Conservation (phyloP, 495 filamentous ascomycete genomes). For the Lepidopterella palustris region DNA sequence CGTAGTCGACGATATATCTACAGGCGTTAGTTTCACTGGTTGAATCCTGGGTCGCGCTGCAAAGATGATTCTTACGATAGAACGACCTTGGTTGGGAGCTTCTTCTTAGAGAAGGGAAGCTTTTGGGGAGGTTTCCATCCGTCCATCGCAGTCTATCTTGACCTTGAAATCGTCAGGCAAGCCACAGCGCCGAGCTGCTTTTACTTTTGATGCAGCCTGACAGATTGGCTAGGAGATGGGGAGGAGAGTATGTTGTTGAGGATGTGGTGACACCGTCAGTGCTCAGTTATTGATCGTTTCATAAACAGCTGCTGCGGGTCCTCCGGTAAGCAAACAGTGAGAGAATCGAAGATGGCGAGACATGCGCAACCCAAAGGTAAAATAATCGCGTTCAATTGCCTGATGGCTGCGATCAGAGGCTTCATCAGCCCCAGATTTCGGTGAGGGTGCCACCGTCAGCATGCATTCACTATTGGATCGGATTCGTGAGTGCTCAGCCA, state of each 20-base stretch:
- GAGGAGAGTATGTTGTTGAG: background rate
- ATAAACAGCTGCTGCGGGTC: background rate
- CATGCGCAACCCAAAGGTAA: too few relatives aligned
- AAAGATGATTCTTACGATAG: constrained; percentile 44
- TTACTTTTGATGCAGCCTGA: background rate
- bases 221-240: background rate
- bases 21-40: constrained; percentile 14
- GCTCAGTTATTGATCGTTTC: background rate
- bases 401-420: background rate
- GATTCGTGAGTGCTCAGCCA: background rate
- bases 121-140: constrained; percentile 34
- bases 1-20: constrained; percentile 65
- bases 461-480: background rate
- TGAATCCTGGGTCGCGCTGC: background rate
- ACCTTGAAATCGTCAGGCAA: too few relatives aligned
- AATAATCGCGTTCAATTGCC: background rate
- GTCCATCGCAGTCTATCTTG: constrained; percentile 14
- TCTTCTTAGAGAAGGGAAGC: constrained; percentile 49
- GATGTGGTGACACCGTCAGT: background rate
- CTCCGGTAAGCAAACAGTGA: too few relatives aligned
- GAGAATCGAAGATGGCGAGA: background rate
- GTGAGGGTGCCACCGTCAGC: background rate
- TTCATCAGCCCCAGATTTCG: background rate
- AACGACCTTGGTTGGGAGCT: constrained; percentile 45
- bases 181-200: background rate